These are phyloP conservation scores for Davidsoniella neocaledoniae DNA, from an alignment of 2,329 filamentous ascomycete genomes.

Conservation along the genomic window DNA sequence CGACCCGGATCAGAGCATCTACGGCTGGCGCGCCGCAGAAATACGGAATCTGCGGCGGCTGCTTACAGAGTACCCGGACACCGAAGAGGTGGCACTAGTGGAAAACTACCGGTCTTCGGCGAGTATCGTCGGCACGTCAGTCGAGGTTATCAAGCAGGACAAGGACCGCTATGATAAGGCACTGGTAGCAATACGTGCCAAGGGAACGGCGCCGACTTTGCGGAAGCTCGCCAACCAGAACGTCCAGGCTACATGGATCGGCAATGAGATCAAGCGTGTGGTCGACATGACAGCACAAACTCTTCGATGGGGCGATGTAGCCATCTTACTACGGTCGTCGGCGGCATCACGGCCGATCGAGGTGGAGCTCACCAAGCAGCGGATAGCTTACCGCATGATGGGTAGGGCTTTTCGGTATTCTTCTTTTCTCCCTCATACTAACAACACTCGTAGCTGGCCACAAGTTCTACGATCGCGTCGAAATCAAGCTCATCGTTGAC, in stretches of 20 bases:
- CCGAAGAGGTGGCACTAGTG: conserved; percentile 69
- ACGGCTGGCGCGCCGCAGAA: conserved; percentile 86
- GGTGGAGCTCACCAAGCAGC: conserved; percentile 58
- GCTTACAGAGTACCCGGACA: conserved; percentile 58
- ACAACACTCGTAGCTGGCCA: conserved; percentile 31
- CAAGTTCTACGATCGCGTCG: conserved; percentile 80
- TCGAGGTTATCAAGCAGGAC: conserved; percentile 85
- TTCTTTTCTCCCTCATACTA: neutral
- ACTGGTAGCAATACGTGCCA: conserved; percentile 62
- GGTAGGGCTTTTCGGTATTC: conserved; percentile 22
- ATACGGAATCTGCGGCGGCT: conserved; percentile 73
- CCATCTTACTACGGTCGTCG: conserved; percentile 74
- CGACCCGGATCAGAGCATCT: conserved; percentile 95
- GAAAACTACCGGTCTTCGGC: conserved; percentile 91
- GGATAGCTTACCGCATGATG: conserved; percentile 83
- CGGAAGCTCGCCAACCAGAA: conserved; percentile 53
- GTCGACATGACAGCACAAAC: conserved; percentile 56
- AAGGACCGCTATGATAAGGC: conserved; percentile 61
- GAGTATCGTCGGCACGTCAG: conserved; percentile 61
- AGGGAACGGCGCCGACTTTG: conserved; percentile 66
- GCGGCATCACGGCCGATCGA: conserved; percentile 75
- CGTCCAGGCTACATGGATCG: conserved; percentile 75
- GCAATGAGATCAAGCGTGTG: conserved; percentile 61
- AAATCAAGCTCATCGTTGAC: conserved; percentile 75
- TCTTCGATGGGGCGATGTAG: conserved; percentile 60